Evolutionary conservation across 306 rosid species (phyloP).

Genomic region (Delonix regia): DNA sequence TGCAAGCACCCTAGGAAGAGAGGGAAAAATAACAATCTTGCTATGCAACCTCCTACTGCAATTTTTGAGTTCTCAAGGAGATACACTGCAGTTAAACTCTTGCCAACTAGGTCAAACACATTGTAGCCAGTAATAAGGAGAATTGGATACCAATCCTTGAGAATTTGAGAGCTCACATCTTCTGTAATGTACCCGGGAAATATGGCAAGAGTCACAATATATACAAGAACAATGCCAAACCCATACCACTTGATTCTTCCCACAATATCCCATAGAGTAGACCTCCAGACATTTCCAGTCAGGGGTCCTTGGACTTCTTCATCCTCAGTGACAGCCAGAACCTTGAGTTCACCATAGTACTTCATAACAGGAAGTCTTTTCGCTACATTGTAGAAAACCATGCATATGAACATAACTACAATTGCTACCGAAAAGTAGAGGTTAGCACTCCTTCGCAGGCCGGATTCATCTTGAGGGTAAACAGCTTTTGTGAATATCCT

Average conservation of each 20-base stretch:
- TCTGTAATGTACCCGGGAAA: constrained; percentile 94
- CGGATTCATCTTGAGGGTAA: constrained; percentile 69
- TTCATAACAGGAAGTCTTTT: constrained; percentile 81
- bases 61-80: constrained; percentile 63
- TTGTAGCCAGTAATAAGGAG: constrained; percentile 72
- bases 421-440: constrained; percentile 79
- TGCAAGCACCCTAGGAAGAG: constrained; percentile 84
- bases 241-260: constrained; percentile 85
- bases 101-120: constrained; percentile 89
- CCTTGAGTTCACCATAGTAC: constrained; percentile 70
- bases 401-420: constrained; percentile 65
- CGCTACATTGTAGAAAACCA: constrained; percentile 63
- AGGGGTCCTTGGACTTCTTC: constrained; percentile 57
- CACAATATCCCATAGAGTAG: constrained; percentile 62
- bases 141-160: constrained; percentile 85
- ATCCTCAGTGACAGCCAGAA: constrained; percentile 55
- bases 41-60: constrained; percentile 63
- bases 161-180: constrained; percentile 80
- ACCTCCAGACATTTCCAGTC: constrained; percentile 58
- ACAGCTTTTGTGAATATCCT: constrained; percentile 84
- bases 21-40: constrained; percentile 76
- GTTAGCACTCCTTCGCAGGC: constrained; percentile 77
- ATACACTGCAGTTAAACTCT: constrained; percentile 68
- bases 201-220: constrained; percentile 78
- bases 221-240: constrained; percentile 63